Base-by-base conservation (phyloP, 129 eudicot genomes). In the Pulicaria dysenterica region DNA sequence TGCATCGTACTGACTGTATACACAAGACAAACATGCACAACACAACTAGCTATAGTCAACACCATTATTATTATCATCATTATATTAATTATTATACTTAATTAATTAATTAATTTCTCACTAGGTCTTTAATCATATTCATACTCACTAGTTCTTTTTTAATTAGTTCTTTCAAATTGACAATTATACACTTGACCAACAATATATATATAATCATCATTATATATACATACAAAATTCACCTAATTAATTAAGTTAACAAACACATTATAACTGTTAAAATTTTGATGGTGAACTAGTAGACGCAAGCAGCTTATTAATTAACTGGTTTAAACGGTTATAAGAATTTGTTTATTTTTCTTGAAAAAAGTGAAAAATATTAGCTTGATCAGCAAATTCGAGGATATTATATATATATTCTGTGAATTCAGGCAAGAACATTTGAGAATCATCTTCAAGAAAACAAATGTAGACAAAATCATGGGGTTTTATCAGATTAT, bases 1-100 rank as follows among this genome's bases (percentile, higher is more conserved):
- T 64, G 95, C 95, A 77, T 91, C 93, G 79, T 87, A 90, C 70
- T 83, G 45, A 77, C 92, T 87, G 81, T 62, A 65, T 60, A 65
- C 68, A 75, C 77, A 42, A 66, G 66, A 76, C 75, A 72, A 55
- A 48, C 75, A 50, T 55, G 40, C 73, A 57, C 51, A 72, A 51
- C 53, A 51, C 53, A 63, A 41, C 42, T 9, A 70, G 24, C 24
- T 72, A 71, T 72, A 71, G 71, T 44, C 55, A 78, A 74, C 49
- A 70, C 64, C 61, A 68, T 42, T 43, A 42, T 64, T 63, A 50
- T 24, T n/a, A n/a, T n/a, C n/a, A n/a, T n/a, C n/a, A n/a, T n/a
- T n/a, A n/a, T n/a, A n/a, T n/a, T n/a, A 24, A 0, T 24, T 24
- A 24, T 24, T 24, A 14, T 58, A 38, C 3, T 11, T 17, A 17